phyloP scores from a whole-genome alignment of 257 asterid genomes.

The Solanum medicagineum region DNA sequence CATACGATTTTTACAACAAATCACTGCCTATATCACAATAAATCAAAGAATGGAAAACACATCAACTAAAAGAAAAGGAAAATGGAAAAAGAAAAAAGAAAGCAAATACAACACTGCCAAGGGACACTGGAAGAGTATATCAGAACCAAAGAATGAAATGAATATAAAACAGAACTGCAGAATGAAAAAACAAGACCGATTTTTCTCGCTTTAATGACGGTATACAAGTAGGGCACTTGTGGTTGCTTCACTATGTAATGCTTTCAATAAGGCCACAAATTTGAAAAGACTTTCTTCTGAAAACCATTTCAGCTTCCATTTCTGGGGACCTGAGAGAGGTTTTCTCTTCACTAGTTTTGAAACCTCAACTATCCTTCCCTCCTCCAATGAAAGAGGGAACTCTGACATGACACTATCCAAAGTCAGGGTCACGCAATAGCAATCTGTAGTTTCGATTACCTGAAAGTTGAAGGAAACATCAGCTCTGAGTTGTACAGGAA shows the following conservation, averaged over 20 bases:
- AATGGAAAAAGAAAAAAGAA: neutral
- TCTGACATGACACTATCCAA: slow-evolving; percentile 4
- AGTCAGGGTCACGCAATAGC: slow-evolving; percentile 15
- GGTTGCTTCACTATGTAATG: slow-evolving; percentile 14
- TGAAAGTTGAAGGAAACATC: slow-evolving; percentile 6
- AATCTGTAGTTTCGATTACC: slow-evolving; percentile 26
- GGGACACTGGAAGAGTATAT: slow-evolving; percentile 3
- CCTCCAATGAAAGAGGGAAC: slow-evolving; percentile 2
- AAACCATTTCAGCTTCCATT: slow-evolving; percentile 43
- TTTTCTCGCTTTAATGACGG: neutral
- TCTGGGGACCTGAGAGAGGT: slow-evolving; percentile 1
- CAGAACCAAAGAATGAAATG: slow-evolving; percentile 26
- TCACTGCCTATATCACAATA: neutral
- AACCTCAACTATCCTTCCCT: neutral
- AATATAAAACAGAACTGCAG: slow-evolving; percentile 1
- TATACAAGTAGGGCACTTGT: slow-evolving; percentile 4
- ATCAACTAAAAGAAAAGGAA: slow-evolving; percentile 1
- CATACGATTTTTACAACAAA: neutral
- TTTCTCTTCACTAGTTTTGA: neutral
- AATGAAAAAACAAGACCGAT: neutral
- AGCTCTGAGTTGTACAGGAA: neutral
- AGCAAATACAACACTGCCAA: neutral
- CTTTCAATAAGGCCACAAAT: slow-evolving; percentile 28
- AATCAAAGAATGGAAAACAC: slow-evolving; percentile 18
- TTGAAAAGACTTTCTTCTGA: slow-evolving; percentile 15